phyloP scores from a whole-genome alignment of 805 yeast species.

The Candida saitoana region DNA sequence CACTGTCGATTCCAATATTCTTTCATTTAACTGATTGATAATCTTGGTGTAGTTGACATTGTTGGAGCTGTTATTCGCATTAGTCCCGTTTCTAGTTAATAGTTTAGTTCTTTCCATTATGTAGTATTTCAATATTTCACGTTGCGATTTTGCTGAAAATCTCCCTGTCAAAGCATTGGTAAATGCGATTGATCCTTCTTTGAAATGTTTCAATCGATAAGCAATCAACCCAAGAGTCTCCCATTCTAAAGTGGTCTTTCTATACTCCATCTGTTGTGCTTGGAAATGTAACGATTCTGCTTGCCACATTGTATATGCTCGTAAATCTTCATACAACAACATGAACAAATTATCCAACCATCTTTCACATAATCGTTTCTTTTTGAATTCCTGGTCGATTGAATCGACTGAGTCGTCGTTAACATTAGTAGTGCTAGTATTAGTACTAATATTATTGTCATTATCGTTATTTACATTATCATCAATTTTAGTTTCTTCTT shows the following conservation, averaged over 20 bases:
- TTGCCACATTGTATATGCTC: conserved; percentile 88
- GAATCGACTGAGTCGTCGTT: conserved; percentile 13
- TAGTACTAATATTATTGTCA: conserved; percentile 7
- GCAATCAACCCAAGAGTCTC: conserved; percentile 87
- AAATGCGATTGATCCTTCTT: conserved; percentile 86
- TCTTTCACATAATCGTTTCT: conserved; percentile 65
- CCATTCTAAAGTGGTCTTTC: conserved; percentile 84
- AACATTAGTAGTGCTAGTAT: conserved; percentile 6
- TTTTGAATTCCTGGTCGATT: conserved; percentile 46
- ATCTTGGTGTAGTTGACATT: conserved; percentile 35
- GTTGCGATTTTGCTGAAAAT: conserved; percentile 76
- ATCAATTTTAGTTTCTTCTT: conserved; percentile 6
- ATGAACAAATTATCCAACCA: conserved; percentile 71
- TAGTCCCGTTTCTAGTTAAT: conserved; percentile 21
- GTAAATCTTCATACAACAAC: conserved; percentile 67
- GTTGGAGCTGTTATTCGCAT: conserved; percentile 7
- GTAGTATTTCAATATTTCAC: conserved; percentile 68
- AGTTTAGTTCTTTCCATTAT: conserved; percentile 44
- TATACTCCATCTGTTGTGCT: conserved; percentile 77
- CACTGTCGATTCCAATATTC: conserved; percentile 64
- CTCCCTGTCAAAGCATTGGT: conserved; percentile 64
- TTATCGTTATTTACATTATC: conserved; percentile 2
- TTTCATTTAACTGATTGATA: conserved; percentile 44
- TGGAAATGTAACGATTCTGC: conserved; percentile 86
- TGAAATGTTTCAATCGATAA: conserved; percentile 74